Percentiles rank a stretch among this genome's conserved stretches.
Evolutionary conservation across 352 stramenopile species (phyloP).

Genomic region (Phytopythium kandeliae): DNA sequence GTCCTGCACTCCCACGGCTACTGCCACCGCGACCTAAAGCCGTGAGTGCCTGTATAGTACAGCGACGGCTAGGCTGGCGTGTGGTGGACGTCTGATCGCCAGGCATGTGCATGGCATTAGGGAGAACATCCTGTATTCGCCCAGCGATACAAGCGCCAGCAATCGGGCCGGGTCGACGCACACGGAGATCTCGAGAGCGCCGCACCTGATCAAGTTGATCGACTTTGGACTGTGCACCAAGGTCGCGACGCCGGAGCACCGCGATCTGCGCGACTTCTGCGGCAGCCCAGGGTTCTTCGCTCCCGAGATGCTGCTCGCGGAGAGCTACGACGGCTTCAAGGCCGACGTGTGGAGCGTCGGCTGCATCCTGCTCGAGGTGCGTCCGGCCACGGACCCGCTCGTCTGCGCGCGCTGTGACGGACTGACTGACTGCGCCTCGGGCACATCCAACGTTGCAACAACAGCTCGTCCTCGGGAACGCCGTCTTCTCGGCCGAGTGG

Average conservation of each 20-base stretch:
- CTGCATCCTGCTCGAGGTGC: conserved; percentile 78
- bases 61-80: background rate
- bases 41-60: conserved; percentile 21
- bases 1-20: conserved; percentile 61
- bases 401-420: too few relatives aligned
- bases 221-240: conserved; percentile 80
- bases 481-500: conserved; percentile 78
- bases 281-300: conserved; percentile 83
- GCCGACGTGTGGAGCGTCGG: conserved; percentile 85
- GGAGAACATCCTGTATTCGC: conserved; percentile 68
- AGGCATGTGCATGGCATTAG: conserved; percentile 11
- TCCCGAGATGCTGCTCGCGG: conserved; percentile 64
- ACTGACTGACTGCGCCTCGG: too few relatives aligned
- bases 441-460: background rate
- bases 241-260: conserved; percentile 21
- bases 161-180: background rate
- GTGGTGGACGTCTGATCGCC: background rate
- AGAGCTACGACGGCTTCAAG: conserved; percentile 65
- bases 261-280: conserved; percentile 64
- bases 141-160: conserved; percentile 8
- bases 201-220: conserved; percentile 59
- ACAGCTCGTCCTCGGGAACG: conserved; percentile 72
- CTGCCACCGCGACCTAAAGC: conserved; percentile 76
- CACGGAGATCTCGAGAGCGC: background rate
- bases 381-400: background rate